Evolutionary conservation across 768 basidiomycete genomes (phyloP), one percentile per base, ranked within the genome.

Genomic region (Gymnopilus dilepis): DNA sequence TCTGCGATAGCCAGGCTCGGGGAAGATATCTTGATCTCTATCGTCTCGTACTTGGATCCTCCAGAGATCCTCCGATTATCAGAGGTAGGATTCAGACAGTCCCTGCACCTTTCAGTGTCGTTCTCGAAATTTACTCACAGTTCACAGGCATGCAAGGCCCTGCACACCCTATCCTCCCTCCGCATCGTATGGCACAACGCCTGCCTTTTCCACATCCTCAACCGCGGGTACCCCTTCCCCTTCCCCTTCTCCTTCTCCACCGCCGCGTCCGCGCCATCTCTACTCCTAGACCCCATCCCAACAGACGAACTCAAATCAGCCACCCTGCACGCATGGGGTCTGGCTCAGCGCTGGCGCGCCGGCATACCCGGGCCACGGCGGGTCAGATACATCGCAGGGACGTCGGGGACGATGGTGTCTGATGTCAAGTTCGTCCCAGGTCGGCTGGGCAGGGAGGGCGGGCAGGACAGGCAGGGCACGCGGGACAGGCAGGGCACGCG

Each of bases 111-210:
- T n/a, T n/a, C n/a, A n/a, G n/a, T n/a, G n/a, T n/a, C n/a, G n/a
- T n/a, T n/a, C n/a, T n/a, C n/a, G n/a, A n/a, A n/a, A n/a, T n/a
- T n/a, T n/a, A n/a, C n/a, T n/a, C n/a, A n/a, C n/a, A 34, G 28
- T 24, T 9, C 22, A 4, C 64, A 89, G 86, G 82, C 80, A 56
- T 89, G 83, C 63, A 82, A 72, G 64, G 77, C 78, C n/a, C 67
- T 89, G 30, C 67, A 70, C 38, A 56, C 66, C 9, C 60, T 87
- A n/a, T 82, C 84, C 1, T 71, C 69, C 6, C 74, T 83, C 24
- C 83, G 80, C 47, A 78, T 82, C 58, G 80, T 89, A 12, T 90
- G 89, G 89, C 78, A 76, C 15, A 80, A 80, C 43, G 82, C 80
- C 17, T 84, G 80, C 65, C 66, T 64, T 17, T 70, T 59, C 48